phyloP scores from a whole-genome alignment of 352 stramenopile species.

The Pythium graminicola region DNA sequence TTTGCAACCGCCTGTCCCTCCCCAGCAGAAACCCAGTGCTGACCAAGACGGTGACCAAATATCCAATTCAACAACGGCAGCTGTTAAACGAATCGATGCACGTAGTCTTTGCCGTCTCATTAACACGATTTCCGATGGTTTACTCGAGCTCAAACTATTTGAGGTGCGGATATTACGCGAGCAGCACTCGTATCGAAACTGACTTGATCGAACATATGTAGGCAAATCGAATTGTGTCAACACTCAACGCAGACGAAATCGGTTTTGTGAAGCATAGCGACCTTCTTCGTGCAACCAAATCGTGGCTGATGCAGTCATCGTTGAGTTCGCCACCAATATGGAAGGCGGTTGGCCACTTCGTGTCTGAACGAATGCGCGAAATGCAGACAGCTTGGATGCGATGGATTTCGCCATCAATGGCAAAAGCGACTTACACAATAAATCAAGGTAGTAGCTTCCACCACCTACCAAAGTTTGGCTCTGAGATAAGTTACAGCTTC shows the following conservation, averaged over 20 bases:
- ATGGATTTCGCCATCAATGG: neutral
- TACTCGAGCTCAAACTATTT: slow-evolving; percentile 19
- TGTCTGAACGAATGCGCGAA: neutral
- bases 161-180: slow-evolving; percentile 25
- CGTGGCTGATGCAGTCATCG: slow-evolving; percentile 29
- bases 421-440: neutral
- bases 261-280: slow-evolving; percentile 45
- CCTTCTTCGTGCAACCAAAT: slow-evolving; percentile 40
- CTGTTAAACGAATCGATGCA: slow-evolving; percentile 33
- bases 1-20: slow-evolving; percentile 1
- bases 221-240: slow-evolving; percentile 29
- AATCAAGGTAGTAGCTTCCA: neutral
- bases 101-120: slow-evolving; percentile 39
- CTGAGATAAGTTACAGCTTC: slow-evolving; percentile 10
- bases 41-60: neutral
- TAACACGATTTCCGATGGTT: slow-evolving; percentile 34
- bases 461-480: neutral
- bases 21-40: no score
- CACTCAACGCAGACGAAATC: slow-evolving; percentile 34
- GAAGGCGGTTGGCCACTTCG: slow-evolving; percentile 25
- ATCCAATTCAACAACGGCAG: slow-evolving; percentile 7
- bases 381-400: neutral
- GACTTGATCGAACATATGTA: slow-evolving; percentile 7
- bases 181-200: neutral
- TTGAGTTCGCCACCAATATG: slow-evolving; percentile 29